Conservation (phyloP, 108 stramenopile genomes). For the Nannochloropsis oceanica region DNA sequence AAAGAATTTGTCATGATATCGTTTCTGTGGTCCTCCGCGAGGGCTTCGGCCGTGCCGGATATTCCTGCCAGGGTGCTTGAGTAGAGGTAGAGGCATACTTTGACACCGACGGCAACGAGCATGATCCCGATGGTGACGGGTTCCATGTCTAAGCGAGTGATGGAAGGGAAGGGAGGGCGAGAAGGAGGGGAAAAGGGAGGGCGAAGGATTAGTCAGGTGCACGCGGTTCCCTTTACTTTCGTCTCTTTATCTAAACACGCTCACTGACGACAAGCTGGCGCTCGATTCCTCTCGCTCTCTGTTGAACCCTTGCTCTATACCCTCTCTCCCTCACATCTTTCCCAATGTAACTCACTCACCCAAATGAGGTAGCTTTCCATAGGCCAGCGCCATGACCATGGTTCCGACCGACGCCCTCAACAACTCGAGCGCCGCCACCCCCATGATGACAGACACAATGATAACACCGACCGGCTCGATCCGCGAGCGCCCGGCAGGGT, state of each 20-base stretch:
- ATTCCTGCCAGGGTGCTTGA: slow-evolving; percentile 44
- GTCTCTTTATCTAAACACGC: too few relatives aligned
- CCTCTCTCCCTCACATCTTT: too few relatives aligned
- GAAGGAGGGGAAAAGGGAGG: neutral
- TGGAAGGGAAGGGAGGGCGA: neutral
- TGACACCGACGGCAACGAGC: slow-evolving; percentile 1
- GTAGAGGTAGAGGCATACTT: slow-evolving; percentile 43
- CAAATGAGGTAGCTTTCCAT: neutral
- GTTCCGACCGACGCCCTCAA: slow-evolving; percentile 45
- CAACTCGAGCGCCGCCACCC: slow-evolving; percentile 72
- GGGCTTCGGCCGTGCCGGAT: neutral
- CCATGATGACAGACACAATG: slow-evolving; percentile 81
- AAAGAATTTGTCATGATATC: slow-evolving; percentile 67
- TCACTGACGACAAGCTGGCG: too few relatives aligned
- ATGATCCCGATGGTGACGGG: slow-evolving; percentile 4
- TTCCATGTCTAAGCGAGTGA: slow-evolving; percentile 11
- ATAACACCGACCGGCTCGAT: slow-evolving; percentile 81
- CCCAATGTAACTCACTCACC: neutral
- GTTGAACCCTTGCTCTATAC: too few relatives aligned
- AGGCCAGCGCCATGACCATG: slow-evolving; percentile 26
- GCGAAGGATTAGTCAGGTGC: neutral
- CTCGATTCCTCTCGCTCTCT: too few relatives aligned
- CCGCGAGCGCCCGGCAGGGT: slow-evolving; percentile 73
- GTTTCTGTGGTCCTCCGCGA: slow-evolving; percentile 86
- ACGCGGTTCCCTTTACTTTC: too few relatives aligned